These are phyloP conservation scores for Candida sanyaensis DNA, from an alignment of 1,139 yeast species.

Conservation along the genomic window DNA sequence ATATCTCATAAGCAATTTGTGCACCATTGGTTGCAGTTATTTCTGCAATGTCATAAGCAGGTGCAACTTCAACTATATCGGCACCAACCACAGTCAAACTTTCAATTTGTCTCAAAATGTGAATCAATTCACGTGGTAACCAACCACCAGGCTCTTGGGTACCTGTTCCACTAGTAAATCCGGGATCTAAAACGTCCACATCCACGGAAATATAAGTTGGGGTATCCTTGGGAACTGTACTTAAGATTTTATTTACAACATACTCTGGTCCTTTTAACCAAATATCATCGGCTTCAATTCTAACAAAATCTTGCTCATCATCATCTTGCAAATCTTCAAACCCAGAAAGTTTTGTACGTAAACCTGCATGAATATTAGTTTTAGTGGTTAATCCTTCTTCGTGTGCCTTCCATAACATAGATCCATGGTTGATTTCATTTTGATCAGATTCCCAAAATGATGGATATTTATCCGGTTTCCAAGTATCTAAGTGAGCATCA, in stretches of 20 bases:
- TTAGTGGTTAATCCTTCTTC: constrained; percentile 63
- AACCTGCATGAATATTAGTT: constrained; percentile 68
- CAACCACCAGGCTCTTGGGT: constrained; percentile 85
- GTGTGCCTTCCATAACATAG: constrained; percentile 79
- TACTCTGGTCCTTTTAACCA: constrained; percentile 60
- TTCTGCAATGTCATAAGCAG: constrained; percentile 72
- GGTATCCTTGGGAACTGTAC: constrained; percentile 50
- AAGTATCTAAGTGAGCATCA: constrained; percentile 79
- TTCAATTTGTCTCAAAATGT: constrained; percentile 60
- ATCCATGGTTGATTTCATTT: constrained; percentile 70
- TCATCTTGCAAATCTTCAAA: constrained; percentile 66
- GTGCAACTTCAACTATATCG: constrained; percentile 77
- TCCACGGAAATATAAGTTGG: constrained; percentile 77
- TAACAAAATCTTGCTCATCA: constrained; percentile 59
- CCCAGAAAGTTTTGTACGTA: constrained; percentile 69
- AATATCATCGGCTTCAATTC: constrained; percentile 70
- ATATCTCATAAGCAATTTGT: constrained; percentile 67
- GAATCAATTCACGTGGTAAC: constrained; percentile 72
- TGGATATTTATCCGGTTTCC: constrained; percentile 71
- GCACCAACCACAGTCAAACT: constrained; percentile 69
- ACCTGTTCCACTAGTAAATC: constrained; percentile 81
- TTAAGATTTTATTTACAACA: constrained; percentile 52
- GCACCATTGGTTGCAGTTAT: constrained; percentile 77
- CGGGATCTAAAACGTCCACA: constrained; percentile 81
- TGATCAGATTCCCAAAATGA: constrained; percentile 70